Base-by-base conservation (phyloP, 257 asterid species). In the Paulownia fortunei region DNA sequence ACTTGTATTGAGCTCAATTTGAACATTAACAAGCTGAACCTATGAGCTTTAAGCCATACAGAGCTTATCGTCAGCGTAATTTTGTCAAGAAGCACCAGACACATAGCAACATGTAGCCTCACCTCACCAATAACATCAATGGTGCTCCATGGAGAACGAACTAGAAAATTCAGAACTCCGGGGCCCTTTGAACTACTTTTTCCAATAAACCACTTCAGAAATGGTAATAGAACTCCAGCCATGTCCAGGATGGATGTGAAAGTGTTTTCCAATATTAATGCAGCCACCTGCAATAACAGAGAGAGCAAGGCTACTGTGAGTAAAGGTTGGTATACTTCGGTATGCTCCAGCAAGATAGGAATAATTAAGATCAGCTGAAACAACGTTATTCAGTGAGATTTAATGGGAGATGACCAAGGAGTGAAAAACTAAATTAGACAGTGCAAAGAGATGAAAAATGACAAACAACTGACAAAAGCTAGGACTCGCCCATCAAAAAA, bases 131-230 rank as follows among this genome's bases (percentile, higher is more conserved):
- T 68, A 47, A 89, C 79, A 82, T 92, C 98, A 80, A 96, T 84
- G 72, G 99, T 93, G 83, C 80, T 93, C 98, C 99, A 96, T 37
- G 98, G 99, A 44, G 99, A 96, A 69, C 97, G 97, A 70, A 96
- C 98, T 32, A 96, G 79, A 84, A 87, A 91, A 78, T 96, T 93
- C 71, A 96, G 90, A 82, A 88, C 84, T 79, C 81, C 82, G 77
- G 91, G 92, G 65, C 94, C 92, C 85, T 92, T 92, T 73, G 98
- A 87, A 76, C 86, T 85, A 81, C 89, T 87, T 86, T 86, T 92
- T 73, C 99, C 98, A 73, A 96, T 92, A 84, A 96, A 89, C 96
- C 92, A 93, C 88, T 91, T 93, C 84, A 96, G 82, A 79, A 92
- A 86, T 64, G 98, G 98, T 56, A 93, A 82, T 26, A 93, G 86